Conservation (phyloP, 495 filamentous ascomycete genomes). For the Choiromyces venosus region DNA sequence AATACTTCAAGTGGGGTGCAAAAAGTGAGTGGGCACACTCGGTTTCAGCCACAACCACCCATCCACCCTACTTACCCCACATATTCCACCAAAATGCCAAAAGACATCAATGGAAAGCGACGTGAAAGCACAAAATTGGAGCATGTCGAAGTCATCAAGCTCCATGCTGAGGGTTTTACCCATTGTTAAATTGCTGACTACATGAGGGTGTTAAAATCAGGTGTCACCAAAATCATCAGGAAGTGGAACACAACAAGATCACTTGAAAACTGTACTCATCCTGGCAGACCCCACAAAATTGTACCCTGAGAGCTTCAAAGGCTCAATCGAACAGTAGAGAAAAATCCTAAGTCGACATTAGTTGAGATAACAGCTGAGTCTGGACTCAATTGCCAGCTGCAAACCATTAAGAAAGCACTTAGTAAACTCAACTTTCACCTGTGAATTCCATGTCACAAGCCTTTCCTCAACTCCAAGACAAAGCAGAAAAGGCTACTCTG, state of each 20-base stretch:
- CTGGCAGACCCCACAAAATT: not conserved
- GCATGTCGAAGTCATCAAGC: not conserved
- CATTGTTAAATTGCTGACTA: not conserved
- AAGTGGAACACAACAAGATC: not conserved
- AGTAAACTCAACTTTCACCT: not conserved
- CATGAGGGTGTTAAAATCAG: not conserved
- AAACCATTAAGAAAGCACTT: not conserved
- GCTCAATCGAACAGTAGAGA: not conserved
- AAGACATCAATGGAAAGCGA: not conserved
- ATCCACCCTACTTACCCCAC: not conserved
- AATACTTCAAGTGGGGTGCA: too few species aligned
- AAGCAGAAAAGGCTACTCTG: not conserved
- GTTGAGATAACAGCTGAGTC: not conserved
- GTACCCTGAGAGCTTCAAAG: not conserved
- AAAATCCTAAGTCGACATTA: constrained; percentile 2
- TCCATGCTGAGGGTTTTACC: not conserved
- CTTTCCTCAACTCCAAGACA: not conserved
- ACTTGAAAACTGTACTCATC: not conserved
- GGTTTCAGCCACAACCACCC: not conserved
- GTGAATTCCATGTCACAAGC: not conserved
- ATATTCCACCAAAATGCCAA: not conserved
- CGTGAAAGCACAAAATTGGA: not conserved
- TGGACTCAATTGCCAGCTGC: not conserved
- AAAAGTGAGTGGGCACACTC: constrained; percentile 3
- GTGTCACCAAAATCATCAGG: constrained; percentile 1